Evolutionary conservation across 2,329 filamentous ascomycete species (phyloP).

Genomic region (Epichloe coenophiala): DNA sequence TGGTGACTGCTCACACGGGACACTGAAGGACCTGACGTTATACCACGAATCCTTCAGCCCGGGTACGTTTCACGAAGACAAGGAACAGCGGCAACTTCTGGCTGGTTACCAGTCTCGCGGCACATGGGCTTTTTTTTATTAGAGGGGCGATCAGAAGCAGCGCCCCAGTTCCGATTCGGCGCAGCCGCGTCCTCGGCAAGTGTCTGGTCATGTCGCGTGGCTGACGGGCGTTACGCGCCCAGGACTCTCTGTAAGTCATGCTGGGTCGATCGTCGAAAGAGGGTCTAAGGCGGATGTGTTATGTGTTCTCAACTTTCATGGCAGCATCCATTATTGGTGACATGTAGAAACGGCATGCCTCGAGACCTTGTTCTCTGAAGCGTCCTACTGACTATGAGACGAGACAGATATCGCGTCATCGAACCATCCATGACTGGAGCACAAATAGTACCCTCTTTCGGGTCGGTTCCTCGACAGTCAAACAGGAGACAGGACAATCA

Average conservation of each 20-base stretch:
- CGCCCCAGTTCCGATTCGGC: slow-evolving; percentile 2
- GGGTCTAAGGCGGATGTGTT: neutral
- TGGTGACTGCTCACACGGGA: neutral
- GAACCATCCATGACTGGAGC: neutral
- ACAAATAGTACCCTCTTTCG: neutral
- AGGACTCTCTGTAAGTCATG: neutral
- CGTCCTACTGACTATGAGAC: no score
- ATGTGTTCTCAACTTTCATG: no score
- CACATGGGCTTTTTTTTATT: neutral
- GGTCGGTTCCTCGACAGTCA: neutral
- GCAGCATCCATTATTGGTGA: no score
- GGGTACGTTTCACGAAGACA: neutral
- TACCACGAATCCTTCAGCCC: neutral
- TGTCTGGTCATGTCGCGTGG: neutral
- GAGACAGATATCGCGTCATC: neutral
- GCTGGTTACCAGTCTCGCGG: slow-evolving; percentile 5
- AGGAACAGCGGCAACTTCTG: slow-evolving; percentile 1
- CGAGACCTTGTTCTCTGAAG: neutral
- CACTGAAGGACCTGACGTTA: neutral
- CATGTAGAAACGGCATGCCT: neutral
- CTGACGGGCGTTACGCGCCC: neutral
- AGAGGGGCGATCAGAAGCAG: slow-evolving; percentile 3
- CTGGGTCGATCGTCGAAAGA: neutral
- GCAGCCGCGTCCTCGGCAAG: slow-evolving; percentile 1
- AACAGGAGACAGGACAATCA: neutral